Evolutionary conservation across 164 flowering plant species (phyloP), one percentile per base, ranked within the genome.

Genomic region (Santalum album): DNA sequence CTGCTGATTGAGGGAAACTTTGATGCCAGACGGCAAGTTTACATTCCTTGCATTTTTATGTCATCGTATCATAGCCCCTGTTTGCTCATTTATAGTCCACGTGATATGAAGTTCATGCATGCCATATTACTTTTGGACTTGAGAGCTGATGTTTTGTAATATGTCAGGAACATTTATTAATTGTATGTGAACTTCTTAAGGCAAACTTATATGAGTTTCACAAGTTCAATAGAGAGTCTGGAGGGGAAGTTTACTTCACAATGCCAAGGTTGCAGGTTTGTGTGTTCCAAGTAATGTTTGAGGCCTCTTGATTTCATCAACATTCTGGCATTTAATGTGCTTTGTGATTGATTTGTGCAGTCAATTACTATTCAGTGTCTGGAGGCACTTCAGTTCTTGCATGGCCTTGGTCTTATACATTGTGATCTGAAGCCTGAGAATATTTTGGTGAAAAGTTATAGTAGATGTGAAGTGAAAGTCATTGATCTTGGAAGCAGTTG

Each of bases 401-500:
- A 94, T 66, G 73, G 92, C 35, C 96, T 94, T 73, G 99, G 97
- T 29, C 90, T 94, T 44, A 94, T 94, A 64, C 99, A 94, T 58
- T 90, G 99, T 72, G 99, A 94, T 72, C 63, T 94, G 74, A 94
- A 94, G 78, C 99, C 99, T 64, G 99, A 94, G 68, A 94, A 94
- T 63, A 94, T 94, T 65, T 69, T 94, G 72, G 97, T 94, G 48
- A 94, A 94, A 72, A 94, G 99, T 73, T 94, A 94, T 62, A 94
- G 99, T 66, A 82, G 99, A 67, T 94, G 99, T 63, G 99, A 94
- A 73, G 84, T 90, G 71, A 94, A 94, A 66, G 97, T 90, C 66
- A 94, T 94, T 70, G 99, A 94, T 72, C 90, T 94, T 50, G 99
- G 99, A 48, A 90, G 97, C 64, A 94, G 99, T 69, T 94, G 99